Base-by-base conservation (phyloP, 1,139 yeast species). In the Saccharomyces hybrid region DNA sequence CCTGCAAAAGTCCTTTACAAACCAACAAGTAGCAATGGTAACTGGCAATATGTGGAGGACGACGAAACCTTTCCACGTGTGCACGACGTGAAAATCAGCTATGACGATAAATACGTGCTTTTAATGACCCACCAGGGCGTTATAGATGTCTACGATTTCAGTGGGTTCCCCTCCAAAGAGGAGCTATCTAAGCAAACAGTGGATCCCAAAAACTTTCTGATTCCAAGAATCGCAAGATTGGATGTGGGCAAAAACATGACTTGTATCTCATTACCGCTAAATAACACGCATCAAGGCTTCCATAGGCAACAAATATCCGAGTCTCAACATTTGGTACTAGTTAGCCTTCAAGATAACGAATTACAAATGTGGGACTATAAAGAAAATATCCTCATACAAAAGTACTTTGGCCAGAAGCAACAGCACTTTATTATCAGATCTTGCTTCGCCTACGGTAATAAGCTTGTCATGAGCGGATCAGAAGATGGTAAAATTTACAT, bases 401-500 rank as follows among this genome's bases (percentile, higher is more conserved):
- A 82, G 61, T 85, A 80, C 60, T 73, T 80, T 47, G 97, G 97
- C 1, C 88, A 85, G 64, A 78, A 80, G 53, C 95, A 86, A 65
- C 79, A 81, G 38, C 78, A 82, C 31, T 86, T 77, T 64, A 83
- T 89, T 47, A 80, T 91, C 29, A 76, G 97, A 42, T 85, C 96
- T 0, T 79, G 90, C 60, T 86, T 90, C 68, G 96, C 96, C 0
- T 75, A 75, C 38, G 78, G 81, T 56, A 95, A 86, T 63, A 84
- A 84, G 59, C 73, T 88, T 52, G 81, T 89, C 0, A 73, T 87
- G 16, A 83, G 91, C 62, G 97, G 97, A 1, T 83, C 95, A 49
- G 95, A 87, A 64, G 95, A 88, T 66, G 90, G 93, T 0, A 77
- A 79, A 56, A 78, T 89, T 3, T 89, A 84, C 69, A 74, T 90